Conservation (phyloP, 192 early-diverging fungal species). For the Phlyctochytrium bullatum region DNA sequence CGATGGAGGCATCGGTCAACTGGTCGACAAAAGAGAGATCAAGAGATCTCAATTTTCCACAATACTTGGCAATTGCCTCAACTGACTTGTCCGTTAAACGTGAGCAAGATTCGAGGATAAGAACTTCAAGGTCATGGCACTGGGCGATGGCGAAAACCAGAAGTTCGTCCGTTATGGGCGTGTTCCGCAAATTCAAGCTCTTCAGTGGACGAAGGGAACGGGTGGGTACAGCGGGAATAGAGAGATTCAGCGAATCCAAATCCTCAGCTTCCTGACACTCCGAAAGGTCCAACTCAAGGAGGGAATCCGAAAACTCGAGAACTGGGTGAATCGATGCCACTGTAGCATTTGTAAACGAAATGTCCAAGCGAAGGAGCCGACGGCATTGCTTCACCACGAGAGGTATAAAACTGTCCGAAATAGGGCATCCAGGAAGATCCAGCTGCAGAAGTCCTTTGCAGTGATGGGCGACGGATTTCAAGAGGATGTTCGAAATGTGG, state of each 20-base stretch:
- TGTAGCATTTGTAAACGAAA: constrained; percentile 47
- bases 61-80: constrained; percentile 35
- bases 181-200: constrained; percentile 46
- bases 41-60: constrained; percentile 33
- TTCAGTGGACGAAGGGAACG: constrained; percentile 31
- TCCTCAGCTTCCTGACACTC: constrained; percentile 38
- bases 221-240: constrained; percentile 4
- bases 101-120: constrained; percentile 50
- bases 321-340: constrained; percentile 39
- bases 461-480: constrained; percentile 35
- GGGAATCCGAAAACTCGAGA: constrained; percentile 30
- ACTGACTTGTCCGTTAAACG: constrained; percentile 41
- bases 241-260: neutral
- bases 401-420: constrained; percentile 51
- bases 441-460: constrained; percentile 40
- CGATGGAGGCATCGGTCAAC: constrained; percentile 41
- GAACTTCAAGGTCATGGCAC: constrained; percentile 39
- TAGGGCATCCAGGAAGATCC: constrained; percentile 50
- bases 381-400: constrained; percentile 39
- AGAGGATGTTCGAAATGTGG: constrained; percentile 51
- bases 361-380: constrained; percentile 40
- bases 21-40: constrained; percentile 46
- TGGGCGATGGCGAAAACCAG: constrained; percentile 35
- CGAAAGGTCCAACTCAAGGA: constrained; percentile 45
- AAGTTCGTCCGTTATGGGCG: constrained; percentile 44